Evolutionary conservation across 805 yeast genomes (phyloP).

Genomic region (Cyberlindnera veronae): DNA sequence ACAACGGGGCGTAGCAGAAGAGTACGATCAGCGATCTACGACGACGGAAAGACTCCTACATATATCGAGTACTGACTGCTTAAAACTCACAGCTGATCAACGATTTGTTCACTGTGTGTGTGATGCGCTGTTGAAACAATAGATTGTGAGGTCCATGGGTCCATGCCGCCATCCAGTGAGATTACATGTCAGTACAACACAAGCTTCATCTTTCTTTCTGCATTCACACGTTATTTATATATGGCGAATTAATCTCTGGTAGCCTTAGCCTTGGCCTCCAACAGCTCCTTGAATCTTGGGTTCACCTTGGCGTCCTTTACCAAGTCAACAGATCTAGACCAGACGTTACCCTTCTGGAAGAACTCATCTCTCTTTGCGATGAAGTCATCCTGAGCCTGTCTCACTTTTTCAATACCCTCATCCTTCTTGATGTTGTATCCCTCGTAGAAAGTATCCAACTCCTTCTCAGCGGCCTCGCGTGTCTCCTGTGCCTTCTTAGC

Average conservation of each 20-base stretch:
- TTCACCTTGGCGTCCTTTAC: constrained; percentile 34
- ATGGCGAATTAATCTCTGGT: constrained; percentile 15
- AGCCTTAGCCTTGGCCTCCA: constrained; percentile 27
- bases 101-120: too few relatives aligned
- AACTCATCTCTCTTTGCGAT: constrained; percentile 71
- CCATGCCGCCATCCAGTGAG: too few relatives aligned
- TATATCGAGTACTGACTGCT: too few relatives aligned
- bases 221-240: too few relatives aligned
- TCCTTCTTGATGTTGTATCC: constrained; percentile 84
- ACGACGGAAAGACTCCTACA: too few relatives aligned
- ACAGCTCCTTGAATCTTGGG: constrained; percentile 28
- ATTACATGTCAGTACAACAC: too few relatives aligned
- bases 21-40: too few relatives aligned
- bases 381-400: constrained; percentile 67
- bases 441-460: constrained; percentile 89
- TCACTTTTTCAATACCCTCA: constrained; percentile 56
- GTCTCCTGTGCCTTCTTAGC: constrained; percentile 60
- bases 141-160: too few relatives aligned
- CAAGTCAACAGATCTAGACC: constrained; percentile 64
- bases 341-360: constrained; percentile 76
- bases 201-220: too few relatives aligned
- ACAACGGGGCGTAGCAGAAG: too few relatives aligned
- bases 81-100: too few relatives aligned
- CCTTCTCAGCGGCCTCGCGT: constrained; percentile 71
- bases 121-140: too few relatives aligned